Conservation (phyloP, 2,329 filamentous ascomycete genomes). For the Arthroderma uncinatum region DNA sequence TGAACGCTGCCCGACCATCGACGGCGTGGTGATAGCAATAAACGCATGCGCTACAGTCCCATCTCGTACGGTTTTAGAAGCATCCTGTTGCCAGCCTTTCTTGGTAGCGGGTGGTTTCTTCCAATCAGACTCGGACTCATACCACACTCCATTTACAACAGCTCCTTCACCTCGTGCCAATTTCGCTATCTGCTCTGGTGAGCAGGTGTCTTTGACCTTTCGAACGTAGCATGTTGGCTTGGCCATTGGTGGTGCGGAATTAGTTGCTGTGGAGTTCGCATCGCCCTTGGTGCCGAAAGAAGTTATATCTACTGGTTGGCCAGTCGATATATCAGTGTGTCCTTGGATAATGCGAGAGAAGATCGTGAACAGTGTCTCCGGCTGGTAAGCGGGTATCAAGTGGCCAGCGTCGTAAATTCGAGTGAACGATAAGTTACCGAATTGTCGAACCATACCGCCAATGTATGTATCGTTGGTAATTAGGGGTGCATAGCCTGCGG, state of each 20-base stretch:
- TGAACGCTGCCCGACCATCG: background rate
- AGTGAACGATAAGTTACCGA: slow-evolving; percentile 40
- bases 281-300: slow-evolving; percentile 41
- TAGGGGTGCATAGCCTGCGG: slow-evolving; percentile 41
- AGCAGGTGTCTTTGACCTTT: slow-evolving; percentile 1
- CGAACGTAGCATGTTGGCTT: slow-evolving; percentile 49
- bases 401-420: slow-evolving; percentile 41
- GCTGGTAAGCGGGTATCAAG: slow-evolving; percentile 28
- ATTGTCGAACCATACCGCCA: slow-evolving; percentile 38
- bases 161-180: slow-evolving; percentile 43
- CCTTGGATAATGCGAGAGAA: slow-evolving; percentile 28
- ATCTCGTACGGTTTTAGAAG: background rate
- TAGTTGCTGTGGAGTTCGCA: slow-evolving; percentile 46
- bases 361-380: slow-evolving; percentile 29
- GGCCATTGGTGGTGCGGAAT: slow-evolving; percentile 40
- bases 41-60: background rate
- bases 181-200: slow-evolving; percentile 21
- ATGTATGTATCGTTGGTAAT: slow-evolving; percentile 34
- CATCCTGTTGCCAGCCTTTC: background rate
- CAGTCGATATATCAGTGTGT: slow-evolving; percentile 26
- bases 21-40: background rate
- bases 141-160: slow-evolving; percentile 51
- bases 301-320: slow-evolving; percentile 16
- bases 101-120: slow-evolving; percentile 6
- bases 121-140: slow-evolving; percentile 31